These are phyloP conservation scores for Datisca glomerata DNA, from an alignment of 306 rosid species.

Conservation along the genomic window DNA sequence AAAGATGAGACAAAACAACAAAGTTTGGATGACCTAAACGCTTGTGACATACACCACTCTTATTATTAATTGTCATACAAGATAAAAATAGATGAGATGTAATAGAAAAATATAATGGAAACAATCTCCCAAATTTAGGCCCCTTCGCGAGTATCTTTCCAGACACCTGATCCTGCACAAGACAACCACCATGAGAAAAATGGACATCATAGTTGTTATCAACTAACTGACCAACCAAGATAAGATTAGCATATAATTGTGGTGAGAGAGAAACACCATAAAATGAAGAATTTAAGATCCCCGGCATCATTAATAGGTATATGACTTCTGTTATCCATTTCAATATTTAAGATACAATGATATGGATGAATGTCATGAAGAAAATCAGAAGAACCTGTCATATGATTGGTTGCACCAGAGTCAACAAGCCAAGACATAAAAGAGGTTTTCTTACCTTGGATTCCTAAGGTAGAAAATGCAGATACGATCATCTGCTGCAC, in stretches of 20 bases:
- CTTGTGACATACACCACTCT: no score
- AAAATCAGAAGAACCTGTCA: neutral
- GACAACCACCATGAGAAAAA: neutral
- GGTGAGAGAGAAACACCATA: neutral
- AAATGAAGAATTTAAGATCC: no score
- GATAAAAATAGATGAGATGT: no score
- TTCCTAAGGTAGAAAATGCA: neutral
- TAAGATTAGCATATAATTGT: neutral
- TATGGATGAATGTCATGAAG: neutral
- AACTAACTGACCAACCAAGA: neutral
- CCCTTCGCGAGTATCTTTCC: neutral
- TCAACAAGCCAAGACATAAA: neutral
- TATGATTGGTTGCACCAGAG: neutral
- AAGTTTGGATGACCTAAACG: no score
- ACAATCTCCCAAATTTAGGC: neutral
- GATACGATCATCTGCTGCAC: neutral
- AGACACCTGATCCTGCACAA: neutral
- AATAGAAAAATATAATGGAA: neutral
- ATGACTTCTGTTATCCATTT: neutral
- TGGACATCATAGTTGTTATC: neutral
- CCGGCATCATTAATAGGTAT: neutral
- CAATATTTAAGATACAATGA: neutral
- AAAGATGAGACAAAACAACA: no score
- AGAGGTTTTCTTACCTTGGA: neutral
- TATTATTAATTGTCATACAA: no score